Percentiles rank a stretch among this genome's conserved stretches.
Evolutionary conservation across 164 flowering plant species (phyloP).

Genomic region (Liquidambar formosana): DNA sequence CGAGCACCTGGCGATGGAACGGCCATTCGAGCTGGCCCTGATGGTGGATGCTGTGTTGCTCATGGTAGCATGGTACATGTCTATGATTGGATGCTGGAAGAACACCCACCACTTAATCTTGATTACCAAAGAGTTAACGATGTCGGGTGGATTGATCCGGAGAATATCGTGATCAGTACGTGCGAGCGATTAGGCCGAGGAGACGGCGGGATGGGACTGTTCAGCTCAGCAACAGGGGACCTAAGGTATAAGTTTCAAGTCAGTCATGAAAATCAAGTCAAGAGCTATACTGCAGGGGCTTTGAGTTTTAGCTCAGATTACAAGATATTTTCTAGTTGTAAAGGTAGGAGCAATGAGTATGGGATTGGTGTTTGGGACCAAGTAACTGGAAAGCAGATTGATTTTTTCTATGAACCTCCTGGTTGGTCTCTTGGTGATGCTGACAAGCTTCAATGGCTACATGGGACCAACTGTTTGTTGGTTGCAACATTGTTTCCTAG

Average conservation of each 20-base stretch:
- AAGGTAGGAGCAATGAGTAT: constrained; percentile 84
- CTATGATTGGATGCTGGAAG: constrained; percentile 83
- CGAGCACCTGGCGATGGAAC: constrained; percentile 88
- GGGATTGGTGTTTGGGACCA: constrained; percentile 94
- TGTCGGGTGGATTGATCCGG: constrained; percentile 58
- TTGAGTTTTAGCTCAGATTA: constrained; percentile 48
- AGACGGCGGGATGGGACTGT: constrained; percentile 84
- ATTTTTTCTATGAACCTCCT: constrained; percentile 76
- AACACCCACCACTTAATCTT: constrained; percentile 64
- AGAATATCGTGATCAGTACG: constrained; percentile 54
- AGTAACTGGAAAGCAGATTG: constrained; percentile 69
- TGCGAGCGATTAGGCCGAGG: constrained; percentile 66
- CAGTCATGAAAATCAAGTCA: constrained; percentile 56
- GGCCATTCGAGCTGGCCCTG: constrained; percentile 80
- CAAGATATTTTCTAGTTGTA: constrained; percentile 73
- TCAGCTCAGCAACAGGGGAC: constrained; percentile 60
- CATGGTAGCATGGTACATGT: constrained; percentile 87
- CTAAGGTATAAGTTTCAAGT: constrained; percentile 65
- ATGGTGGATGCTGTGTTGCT: constrained; percentile 88
- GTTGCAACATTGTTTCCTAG: constrained; percentile 87
- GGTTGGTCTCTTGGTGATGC: constrained; percentile 93
- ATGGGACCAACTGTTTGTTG: constrained; percentile 60
- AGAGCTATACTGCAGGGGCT: constrained; percentile 84
- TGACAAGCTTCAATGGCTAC: constrained; percentile 76
- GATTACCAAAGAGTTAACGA: constrained; percentile 87